These are phyloP conservation scores for Nakaseomyces glabratus DNA, from an alignment of 1,139 yeast genomes.

Conservation along the genomic window DNA sequence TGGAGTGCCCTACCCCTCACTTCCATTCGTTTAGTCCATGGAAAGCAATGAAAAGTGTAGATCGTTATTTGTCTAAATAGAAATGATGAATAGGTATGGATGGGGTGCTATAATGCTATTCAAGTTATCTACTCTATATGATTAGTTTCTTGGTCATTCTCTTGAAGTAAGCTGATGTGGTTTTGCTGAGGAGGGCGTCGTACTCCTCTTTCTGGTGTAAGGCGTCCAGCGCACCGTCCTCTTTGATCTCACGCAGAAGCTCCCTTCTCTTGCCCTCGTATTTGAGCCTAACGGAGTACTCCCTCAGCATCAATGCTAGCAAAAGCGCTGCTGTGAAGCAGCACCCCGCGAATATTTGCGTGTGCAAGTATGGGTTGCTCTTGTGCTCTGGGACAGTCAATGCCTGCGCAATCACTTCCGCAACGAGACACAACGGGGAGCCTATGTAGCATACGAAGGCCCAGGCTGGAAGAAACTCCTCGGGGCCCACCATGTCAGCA, in stretches of 20 bases:
- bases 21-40: too few relatives aligned
- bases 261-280: constrained; percentile 1
- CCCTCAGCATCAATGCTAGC: constrained; percentile 34
- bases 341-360: constrained; percentile 54
- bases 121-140: background rate
- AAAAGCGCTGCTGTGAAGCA: constrained; percentile 36
- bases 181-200: background rate
- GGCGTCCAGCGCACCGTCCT: too few relatives aligned
- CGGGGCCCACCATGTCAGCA: constrained; percentile 44
- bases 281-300: constrained; percentile 33
- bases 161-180: constrained; percentile 1
- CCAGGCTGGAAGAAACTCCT: constrained; percentile 52
- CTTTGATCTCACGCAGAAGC: background rate
- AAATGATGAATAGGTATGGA: too few relatives aligned
- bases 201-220: too few relatives aligned
- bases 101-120: too few relatives aligned
- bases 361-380: constrained; percentile 43
- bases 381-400: constrained; percentile 31
- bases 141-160: constrained; percentile 4
- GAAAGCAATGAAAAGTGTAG: too few relatives aligned
- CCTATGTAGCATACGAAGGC: constrained; percentile 44
- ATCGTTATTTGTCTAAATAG: too few relatives aligned
- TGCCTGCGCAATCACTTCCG: constrained; percentile 47
- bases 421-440: constrained; percentile 38
- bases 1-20: too few relatives aligned